These are phyloP conservation scores for Aphanomyces astaci DNA, from an alignment of 352 stramenopile species.

Conservation along the genomic window DNA sequence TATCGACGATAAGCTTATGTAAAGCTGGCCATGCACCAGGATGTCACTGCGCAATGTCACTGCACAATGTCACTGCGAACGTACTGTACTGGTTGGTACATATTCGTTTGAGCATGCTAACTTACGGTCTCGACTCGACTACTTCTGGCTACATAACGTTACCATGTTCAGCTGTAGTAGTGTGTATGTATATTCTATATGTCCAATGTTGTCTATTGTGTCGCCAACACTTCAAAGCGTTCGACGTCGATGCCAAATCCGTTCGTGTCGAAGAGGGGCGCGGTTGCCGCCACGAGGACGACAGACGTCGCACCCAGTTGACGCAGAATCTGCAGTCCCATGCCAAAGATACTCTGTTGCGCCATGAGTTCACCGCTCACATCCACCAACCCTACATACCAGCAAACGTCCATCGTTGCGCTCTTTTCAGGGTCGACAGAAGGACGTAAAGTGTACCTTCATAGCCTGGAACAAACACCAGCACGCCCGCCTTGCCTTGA, in stretches of 20 bases:
- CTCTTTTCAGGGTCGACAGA: too few relatives aligned
- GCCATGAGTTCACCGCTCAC: constrained; percentile 79
- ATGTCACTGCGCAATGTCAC: too few relatives aligned
- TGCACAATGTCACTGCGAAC: too few relatives aligned
- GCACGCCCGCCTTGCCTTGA: constrained; percentile 24
- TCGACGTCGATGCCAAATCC: constrained; percentile 40
- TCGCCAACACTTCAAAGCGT: constrained; percentile 16
- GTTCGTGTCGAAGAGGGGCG: constrained; percentile 44
- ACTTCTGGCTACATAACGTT: too few relatives aligned
- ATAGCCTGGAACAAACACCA: constrained; percentile 23
- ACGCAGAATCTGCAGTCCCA: constrained; percentile 63
- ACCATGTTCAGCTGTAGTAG: too few relatives aligned
- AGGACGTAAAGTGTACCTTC: constrained; percentile 9
- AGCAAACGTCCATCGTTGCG: constrained; percentile 51
- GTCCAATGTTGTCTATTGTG: neutral
- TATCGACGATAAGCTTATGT: too few relatives aligned
- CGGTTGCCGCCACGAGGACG: constrained; percentile 35
- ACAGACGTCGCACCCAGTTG: constrained; percentile 53
- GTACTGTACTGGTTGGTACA: too few relatives aligned
- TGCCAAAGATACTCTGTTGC: constrained; percentile 74
- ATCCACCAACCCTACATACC: constrained; percentile 49
- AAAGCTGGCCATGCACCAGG: too few relatives aligned
- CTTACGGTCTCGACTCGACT: too few relatives aligned
- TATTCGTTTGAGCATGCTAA: too few relatives aligned
- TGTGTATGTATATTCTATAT: too few relatives aligned